Conservation (phyloP, 2,329 filamentous ascomycete genomes). For the Monosporascus sp. region DNA sequence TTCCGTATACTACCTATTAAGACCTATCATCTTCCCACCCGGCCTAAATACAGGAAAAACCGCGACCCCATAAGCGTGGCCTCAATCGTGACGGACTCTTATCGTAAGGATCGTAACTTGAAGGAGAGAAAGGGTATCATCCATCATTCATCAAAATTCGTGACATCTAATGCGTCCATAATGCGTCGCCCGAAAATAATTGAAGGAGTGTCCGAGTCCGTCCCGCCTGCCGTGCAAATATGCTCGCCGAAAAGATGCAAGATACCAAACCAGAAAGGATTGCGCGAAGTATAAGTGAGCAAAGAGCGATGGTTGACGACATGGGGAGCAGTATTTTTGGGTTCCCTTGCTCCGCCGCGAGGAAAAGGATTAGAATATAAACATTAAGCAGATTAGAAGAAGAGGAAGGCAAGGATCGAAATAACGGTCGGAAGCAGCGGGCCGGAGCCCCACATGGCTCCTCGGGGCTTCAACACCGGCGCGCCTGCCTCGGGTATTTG, state of each 20-base stretch:
- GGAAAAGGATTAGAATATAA: slow-evolving; percentile 2
- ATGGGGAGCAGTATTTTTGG: too few species aligned
- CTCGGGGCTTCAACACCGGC: slow-evolving; percentile 3
- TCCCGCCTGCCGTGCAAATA: neutral
- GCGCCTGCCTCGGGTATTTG: slow-evolving; percentile 14
- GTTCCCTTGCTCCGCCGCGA: too few species aligned
- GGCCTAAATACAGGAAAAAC: neutral
- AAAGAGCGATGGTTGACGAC: neutral
- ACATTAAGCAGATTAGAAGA: slow-evolving; percentile 17
- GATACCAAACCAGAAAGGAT: slow-evolving; percentile 1
- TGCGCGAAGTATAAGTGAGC: neutral
- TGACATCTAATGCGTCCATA: neutral
- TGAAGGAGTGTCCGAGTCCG: neutral
- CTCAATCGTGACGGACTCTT: neutral
- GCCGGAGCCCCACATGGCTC: slow-evolving; percentile 1
- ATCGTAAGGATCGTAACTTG: neutral
- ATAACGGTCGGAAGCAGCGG: slow-evolving; percentile 17
- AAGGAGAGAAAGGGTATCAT: neutral
- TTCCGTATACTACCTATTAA: neutral
- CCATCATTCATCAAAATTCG: neutral
- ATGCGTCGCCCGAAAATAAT: neutral
- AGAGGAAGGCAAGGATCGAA: slow-evolving; percentile 16
- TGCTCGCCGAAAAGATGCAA: neutral
- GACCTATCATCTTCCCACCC: too few species aligned
- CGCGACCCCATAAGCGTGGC: neutral